These are phyloP conservation scores for Trypanosoma caninum DNA, from an alignment of 208 protist species.

Conservation along the genomic window DNA sequence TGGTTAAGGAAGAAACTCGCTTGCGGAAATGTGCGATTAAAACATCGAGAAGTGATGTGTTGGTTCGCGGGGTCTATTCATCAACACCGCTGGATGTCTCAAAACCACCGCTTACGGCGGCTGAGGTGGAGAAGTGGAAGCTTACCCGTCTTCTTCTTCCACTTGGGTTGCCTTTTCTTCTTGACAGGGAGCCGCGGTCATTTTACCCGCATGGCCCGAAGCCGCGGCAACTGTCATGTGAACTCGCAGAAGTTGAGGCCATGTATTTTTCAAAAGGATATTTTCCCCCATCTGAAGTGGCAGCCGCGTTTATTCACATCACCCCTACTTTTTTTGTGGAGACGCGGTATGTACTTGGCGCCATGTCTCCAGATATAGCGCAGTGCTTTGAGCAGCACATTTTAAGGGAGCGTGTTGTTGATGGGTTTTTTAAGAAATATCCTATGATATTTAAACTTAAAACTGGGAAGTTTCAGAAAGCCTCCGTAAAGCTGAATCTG, in stretches of 20 bases:
- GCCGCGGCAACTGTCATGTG: slow-evolving; percentile 35
- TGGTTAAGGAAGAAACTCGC: background rate
- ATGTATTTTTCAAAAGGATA: slow-evolving; percentile 62
- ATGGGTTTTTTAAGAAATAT: slow-evolving; percentile 48
- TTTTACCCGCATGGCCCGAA: slow-evolving; percentile 29
- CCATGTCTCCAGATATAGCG: slow-evolving; percentile 39
- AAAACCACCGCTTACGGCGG: slow-evolving; percentile 37
- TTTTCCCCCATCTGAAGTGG: slow-evolving; percentile 70
- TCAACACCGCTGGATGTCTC: slow-evolving; percentile 21
- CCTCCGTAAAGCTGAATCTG: slow-evolving; percentile 68
- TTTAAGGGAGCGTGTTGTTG: slow-evolving; percentile 10
- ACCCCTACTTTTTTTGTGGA: slow-evolving; percentile 82
- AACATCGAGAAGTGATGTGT: slow-evolving; percentile 5
- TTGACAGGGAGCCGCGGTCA: slow-evolving; percentile 31
- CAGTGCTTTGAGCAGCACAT: slow-evolving; percentile 32
- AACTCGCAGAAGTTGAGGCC: slow-evolving; percentile 56
- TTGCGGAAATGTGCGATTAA: background rate
- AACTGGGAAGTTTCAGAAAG: slow-evolving; percentile 29
- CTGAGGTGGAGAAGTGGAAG: slow-evolving; percentile 56
- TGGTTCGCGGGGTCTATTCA: slow-evolving; percentile 14
- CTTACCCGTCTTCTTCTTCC: slow-evolving; percentile 38
- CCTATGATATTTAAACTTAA: slow-evolving; percentile 77
- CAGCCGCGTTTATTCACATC: slow-evolving; percentile 62
- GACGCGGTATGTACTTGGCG: slow-evolving; percentile 37
- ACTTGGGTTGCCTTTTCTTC: slow-evolving; percentile 26